Evolutionary conservation across 352 stramenopile genomes (phyloP).

Genomic region (Pythium phragmiticola): DNA sequence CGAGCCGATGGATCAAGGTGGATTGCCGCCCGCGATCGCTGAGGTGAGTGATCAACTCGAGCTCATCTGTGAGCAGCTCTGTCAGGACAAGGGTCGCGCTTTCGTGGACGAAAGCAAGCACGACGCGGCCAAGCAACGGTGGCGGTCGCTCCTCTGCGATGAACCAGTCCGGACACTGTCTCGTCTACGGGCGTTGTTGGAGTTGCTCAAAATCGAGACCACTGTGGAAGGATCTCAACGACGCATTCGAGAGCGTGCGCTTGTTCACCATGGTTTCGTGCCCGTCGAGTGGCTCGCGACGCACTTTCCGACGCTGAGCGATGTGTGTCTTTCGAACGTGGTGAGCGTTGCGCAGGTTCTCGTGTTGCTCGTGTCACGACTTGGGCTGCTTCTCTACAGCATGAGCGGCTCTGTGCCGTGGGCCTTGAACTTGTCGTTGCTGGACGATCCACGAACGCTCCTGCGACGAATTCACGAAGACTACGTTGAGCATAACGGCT

Average conservation of each 20-base stretch:
- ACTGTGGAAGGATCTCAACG: neutral
- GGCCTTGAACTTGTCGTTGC: constrained; percentile 12
- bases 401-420: neutral
- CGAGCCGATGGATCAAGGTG: neutral
- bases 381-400: constrained; percentile 16
- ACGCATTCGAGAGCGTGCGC: neutral
- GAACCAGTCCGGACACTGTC: neutral
- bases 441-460: neutral
- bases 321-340: constrained; percentile 11
- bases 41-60: neutral
- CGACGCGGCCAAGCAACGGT: neutral
- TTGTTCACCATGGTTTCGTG: constrained; percentile 18
- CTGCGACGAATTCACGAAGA: constrained; percentile 1
- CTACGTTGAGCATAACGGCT: neutral
- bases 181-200: neutral
- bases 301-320: constrained; percentile 4
- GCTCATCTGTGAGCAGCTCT: neutral
- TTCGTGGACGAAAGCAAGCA: neutral
- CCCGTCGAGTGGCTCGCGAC: constrained; percentile 14
- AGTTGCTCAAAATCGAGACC: neutral
- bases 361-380: constrained; percentile 19
- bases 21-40: neutral
- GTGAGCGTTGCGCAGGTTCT: constrained; percentile 21
- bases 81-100: neutral
- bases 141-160: neutral